phyloP scores from a whole-genome alignment of 805 yeast genomes.

The Saccharomyces mikatae region DNA sequence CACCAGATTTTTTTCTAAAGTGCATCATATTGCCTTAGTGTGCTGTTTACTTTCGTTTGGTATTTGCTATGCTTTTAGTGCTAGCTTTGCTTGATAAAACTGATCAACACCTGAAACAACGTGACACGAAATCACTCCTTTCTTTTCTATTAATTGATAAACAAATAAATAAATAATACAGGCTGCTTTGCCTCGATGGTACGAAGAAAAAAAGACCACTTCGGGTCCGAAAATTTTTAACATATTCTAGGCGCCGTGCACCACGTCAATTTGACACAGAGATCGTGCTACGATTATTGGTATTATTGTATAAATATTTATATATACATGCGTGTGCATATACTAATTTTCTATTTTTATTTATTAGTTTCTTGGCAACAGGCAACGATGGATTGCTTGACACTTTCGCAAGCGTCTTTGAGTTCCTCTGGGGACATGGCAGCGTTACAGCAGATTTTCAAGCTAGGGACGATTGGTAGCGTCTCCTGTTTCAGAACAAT shows the following conservation, averaged over 20 bases:
- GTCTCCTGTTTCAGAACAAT: slow-evolving; percentile 64
- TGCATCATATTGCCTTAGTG: slow-evolving; percentile 33
- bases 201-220: neutral
- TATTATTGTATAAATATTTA: neutral
- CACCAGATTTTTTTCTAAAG: slow-evolving; percentile 35
- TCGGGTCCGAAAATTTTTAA: neutral
- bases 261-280: neutral
- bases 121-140: neutral
- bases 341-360: neutral
- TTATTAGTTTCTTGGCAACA: slow-evolving; percentile 8
- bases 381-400: slow-evolving; percentile 27
- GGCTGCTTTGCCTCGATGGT: neutral
- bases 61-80: neutral
- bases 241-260: neutral
- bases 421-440: slow-evolving; percentile 41
- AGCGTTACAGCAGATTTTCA: slow-evolving; percentile 44
- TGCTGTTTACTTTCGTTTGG: neutral
- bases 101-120: neutral
- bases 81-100: neutral
- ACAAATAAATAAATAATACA: neutral
- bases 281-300: neutral
- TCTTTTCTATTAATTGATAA: neutral
- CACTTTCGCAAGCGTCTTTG: slow-evolving; percentile 33
- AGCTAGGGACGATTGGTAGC: slow-evolving; percentile 57
- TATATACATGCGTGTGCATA: neutral